Evolutionary conservation across 805 yeast genomes (phyloP).

Genomic region (Pichia deserticola): DNA sequence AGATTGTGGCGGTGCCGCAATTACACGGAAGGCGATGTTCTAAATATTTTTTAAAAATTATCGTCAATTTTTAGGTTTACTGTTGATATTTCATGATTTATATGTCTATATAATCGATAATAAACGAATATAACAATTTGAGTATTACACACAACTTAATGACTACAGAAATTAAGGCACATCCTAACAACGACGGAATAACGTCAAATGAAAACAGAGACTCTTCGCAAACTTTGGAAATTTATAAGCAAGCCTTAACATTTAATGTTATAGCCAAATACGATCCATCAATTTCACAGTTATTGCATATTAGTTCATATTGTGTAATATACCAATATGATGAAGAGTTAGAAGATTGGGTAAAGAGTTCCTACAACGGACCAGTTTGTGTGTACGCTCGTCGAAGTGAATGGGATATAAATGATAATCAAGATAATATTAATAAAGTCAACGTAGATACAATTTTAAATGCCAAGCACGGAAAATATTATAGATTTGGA

Average conservation of each 20-base stretch:
- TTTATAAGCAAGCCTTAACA: constrained; percentile 61
- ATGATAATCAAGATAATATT: constrained; percentile 3
- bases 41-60: no score
- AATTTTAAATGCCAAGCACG: constrained; percentile 28
- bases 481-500: constrained; percentile 51
- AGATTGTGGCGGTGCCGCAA: no score
- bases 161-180: no score
- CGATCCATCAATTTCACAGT: constrained; percentile 63
- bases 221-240: constrained; percentile 39
- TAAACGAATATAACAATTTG: no score
- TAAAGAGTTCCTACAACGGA: constrained; percentile 63
- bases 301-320: constrained; percentile 62
- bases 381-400: constrained; percentile 50
- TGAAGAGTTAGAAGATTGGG: constrained; percentile 52
- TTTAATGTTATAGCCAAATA: constrained; percentile 72
- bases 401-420: constrained; percentile 7
- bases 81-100: no score
- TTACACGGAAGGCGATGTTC: no score
- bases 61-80: no score
- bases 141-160: no score
- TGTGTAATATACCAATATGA: constrained; percentile 64
- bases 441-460: constrained; percentile 14
- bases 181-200: no score
- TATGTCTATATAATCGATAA: no score
- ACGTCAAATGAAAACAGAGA: neutral